Evolutionary conservation across 2,329 filamentous ascomycete species (phyloP).

Genomic region (Ilyonectria mors-panacis): DNA sequence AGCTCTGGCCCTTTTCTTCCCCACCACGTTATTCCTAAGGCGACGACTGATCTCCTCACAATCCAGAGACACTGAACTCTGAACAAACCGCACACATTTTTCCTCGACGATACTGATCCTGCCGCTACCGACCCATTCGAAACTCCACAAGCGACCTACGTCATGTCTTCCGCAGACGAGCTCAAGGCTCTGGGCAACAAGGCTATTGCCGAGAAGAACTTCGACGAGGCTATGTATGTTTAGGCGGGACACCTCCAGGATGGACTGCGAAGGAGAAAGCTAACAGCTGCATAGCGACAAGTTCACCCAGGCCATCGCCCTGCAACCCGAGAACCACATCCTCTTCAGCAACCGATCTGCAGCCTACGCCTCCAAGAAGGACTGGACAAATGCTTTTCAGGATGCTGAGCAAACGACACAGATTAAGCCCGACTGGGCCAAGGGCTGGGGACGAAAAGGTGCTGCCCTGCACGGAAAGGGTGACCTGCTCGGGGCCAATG

Average conservation of each 20-base stretch:
- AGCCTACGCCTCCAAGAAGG: constrained; percentile 87
- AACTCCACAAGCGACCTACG: constrained; percentile 19
- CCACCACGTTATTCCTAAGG: constrained; percentile 48
- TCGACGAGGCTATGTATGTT: constrained; percentile 92
- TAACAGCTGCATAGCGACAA: constrained; percentile 76
- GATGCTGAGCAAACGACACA: constrained; percentile 95
- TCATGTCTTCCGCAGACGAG: constrained; percentile 77
- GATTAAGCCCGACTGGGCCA: constrained; percentile 97
- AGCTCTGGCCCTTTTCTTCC: constrained; percentile 50
- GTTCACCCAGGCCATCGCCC: constrained; percentile 91
- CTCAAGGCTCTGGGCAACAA: constrained; percentile 99
- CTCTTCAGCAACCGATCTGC: constrained; percentile 98
- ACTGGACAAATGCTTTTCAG: constrained; percentile 86
- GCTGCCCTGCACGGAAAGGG: constrained; percentile 90
- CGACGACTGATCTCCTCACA: constrained; percentile 40
- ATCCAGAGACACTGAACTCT: constrained; percentile 31
- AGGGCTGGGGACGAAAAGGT: constrained; percentile 95
- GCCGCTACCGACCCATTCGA: constrained; percentile 18
- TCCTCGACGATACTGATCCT: constrained; percentile 27
- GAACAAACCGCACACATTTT: constrained; percentile 23
- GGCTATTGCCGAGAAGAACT: constrained; percentile 98
- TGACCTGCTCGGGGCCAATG: constrained; percentile 86
- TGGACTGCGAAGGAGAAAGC: constrained; percentile 14
- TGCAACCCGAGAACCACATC: constrained; percentile 93
- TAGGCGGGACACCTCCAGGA: constrained; percentile 10